Percentiles rank a stretch among this genome's conserved stretches.
Conservation (phyloP, 805 yeast species). For the Candida palmyrensis region DNA sequence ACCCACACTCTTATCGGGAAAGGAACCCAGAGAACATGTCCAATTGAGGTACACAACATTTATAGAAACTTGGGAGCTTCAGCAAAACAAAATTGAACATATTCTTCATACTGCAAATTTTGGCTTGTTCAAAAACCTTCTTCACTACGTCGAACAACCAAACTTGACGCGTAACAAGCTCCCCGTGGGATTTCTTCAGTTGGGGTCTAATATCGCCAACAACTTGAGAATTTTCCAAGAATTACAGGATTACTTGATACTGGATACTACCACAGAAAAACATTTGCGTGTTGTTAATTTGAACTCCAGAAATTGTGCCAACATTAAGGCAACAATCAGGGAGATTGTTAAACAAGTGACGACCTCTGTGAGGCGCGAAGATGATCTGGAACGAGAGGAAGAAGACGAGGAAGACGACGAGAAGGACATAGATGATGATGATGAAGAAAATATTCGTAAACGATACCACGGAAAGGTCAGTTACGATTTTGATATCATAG, state of each 20-base stretch:
- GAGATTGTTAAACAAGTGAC: conserved; percentile 29
- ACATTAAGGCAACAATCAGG: conserved; percentile 28
- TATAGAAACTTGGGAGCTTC: conserved; percentile 23
- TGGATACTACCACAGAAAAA: conserved; percentile 4
- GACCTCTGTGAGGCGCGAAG: conserved; percentile 5
- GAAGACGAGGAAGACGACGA: conserved; percentile 10
- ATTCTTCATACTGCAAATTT: conserved; percentile 29
- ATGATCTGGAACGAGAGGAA: conserved; percentile 7
- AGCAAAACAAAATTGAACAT: conserved; percentile 19
- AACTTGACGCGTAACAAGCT: conserved; percentile 12
- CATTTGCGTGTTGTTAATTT: conserved; percentile 20
- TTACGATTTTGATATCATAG: conserved; percentile 32
- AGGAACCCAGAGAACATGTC: conserved; percentile 18
- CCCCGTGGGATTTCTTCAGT: conserved; percentile 28
- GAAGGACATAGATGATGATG: conserved; percentile 12
- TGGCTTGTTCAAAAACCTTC: conserved; percentile 22
- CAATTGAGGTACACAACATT: conserved; percentile 18
- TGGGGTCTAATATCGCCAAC: conserved; percentile 38
- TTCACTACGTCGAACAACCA: conserved; percentile 16
- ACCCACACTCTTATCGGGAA: conserved; percentile 15
- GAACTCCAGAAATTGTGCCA: conserved; percentile 27
- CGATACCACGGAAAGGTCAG: conserved; percentile 18
- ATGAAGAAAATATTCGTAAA: conserved; percentile 6
- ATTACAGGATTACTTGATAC: conserved; percentile 16
- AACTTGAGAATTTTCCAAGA: conserved; percentile 35